Evolutionary conservation across 2,329 filamentous ascomycete species (phyloP).

Genomic region (Claviceps maximensis): DNA sequence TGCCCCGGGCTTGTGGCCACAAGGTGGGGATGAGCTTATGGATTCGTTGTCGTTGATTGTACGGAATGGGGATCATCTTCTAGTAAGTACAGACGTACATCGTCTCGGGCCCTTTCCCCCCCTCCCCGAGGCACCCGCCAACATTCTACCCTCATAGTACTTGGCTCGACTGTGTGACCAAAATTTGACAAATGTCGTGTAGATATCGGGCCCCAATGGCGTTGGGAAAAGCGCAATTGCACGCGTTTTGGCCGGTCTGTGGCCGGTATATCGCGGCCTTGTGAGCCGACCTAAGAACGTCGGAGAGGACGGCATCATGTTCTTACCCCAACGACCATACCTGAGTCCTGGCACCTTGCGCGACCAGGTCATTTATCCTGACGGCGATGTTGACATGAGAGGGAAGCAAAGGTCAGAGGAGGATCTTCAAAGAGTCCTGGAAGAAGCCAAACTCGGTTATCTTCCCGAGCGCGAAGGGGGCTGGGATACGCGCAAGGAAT

Average conservation of each 20-base stretch:
- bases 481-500: conserved; percentile 93
- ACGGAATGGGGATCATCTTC: conserved; percentile 77
- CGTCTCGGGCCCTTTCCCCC: not conserved
- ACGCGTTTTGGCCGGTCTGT: conserved; percentile 78
- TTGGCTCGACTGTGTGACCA: not conserved
- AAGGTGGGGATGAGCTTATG: conserved; percentile 81
- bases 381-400: conserved; percentile 88
- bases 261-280: conserved; percentile 90
- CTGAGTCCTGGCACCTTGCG: conserved; percentile 83
- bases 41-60: conserved; percentile 84
- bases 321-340: conserved; percentile 87
- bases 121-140: not conserved
- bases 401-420: conserved; percentile 64
- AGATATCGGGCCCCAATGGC: conserved; percentile 87
- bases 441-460: conserved; percentile 77
- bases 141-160: not conserved
- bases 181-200: conserved; percentile 8
- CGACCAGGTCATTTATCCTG: conserved; percentile 96
- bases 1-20: conserved; percentile 75
- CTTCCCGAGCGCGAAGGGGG: conserved; percentile 85
- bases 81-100: conserved; percentile 32
- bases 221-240: conserved; percentile 85
- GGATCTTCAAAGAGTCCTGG: conserved; percentile 65
- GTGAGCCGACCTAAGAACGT: conserved; percentile 72
- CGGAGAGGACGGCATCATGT: conserved; percentile 92